Conservation (phyloP, 1,139 yeast species). For the Geotrichum siamense region DNA sequence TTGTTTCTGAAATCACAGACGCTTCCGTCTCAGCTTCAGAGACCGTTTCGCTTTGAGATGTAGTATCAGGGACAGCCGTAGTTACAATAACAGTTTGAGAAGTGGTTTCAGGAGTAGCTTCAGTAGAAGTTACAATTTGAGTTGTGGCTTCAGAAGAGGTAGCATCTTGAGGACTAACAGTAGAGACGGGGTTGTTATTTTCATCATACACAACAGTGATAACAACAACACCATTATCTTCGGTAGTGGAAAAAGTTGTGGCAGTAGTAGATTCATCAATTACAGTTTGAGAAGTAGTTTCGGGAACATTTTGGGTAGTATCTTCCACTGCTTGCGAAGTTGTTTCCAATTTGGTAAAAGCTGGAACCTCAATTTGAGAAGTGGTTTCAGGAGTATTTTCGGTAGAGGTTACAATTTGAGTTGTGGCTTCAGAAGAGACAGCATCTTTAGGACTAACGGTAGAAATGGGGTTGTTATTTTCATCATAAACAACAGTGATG, state of each 20-base stretch:
- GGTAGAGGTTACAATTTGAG: background rate
- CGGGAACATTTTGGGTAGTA: too few species aligned
- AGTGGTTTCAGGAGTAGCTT: background rate
- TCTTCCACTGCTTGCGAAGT: background rate
- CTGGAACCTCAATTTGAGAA: background rate
- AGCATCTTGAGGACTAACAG: background rate
- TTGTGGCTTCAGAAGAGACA: too few species aligned
- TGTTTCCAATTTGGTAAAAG: background rate
- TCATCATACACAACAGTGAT: too few species aligned
- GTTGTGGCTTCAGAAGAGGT: too few species aligned
- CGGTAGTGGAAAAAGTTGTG: too few species aligned
- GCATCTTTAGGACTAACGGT: background rate
- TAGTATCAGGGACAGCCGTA: background rate
- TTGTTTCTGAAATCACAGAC: background rate
- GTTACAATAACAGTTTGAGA: background rate
- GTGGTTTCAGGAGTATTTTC: background rate
- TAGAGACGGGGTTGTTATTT: too few species aligned
- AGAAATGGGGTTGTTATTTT: too few species aligned
- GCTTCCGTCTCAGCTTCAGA: background rate
- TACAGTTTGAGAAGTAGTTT: background rate
- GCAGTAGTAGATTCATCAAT: too few species aligned
- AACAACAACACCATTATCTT: too few species aligned
- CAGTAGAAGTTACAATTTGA: background rate
- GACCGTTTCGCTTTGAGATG: background rate
- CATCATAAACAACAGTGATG: too few species aligned